Evolutionary conservation across 2,329 filamentous ascomycete species (phyloP).

Genomic region (Pseudofabraea citricarpa): DNA sequence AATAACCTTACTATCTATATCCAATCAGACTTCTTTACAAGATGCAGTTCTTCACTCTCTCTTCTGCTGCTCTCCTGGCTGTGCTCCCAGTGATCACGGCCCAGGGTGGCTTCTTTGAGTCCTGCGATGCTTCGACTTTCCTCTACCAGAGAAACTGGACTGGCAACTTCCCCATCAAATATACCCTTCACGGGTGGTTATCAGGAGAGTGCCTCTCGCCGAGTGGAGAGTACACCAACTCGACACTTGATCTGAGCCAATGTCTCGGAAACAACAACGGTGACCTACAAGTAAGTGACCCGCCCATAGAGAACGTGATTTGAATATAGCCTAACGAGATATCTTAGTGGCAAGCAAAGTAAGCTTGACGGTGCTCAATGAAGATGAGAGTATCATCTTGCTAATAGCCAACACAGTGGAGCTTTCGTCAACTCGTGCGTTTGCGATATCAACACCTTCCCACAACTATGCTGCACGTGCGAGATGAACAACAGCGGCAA

Average conservation of each 20-base stretch:
- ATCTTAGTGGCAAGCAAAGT: background rate
- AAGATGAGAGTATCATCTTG: background rate
- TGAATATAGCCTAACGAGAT: background rate
- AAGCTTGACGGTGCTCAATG: background rate
- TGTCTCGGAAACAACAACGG: background rate
- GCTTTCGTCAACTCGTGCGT: background rate
- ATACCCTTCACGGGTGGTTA: background rate
- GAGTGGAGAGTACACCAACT: background rate
- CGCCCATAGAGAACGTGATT: background rate
- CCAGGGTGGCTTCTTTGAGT: background rate
- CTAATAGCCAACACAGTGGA: background rate
- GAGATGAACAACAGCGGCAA: background rate
- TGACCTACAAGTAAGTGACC: background rate
- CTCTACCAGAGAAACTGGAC: background rate
- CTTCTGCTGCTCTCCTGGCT: background rate
- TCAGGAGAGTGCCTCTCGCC: background rate
- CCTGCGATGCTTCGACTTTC: background rate
- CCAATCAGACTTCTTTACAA: background rate
- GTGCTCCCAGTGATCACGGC: background rate
- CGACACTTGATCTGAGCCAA: background rate
- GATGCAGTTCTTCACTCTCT: background rate
- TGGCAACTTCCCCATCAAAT: background rate
- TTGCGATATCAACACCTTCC: background rate
- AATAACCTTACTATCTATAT: too few relatives aligned
- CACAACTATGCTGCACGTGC: constrained; percentile 1